These are phyloP conservation scores for Jimgerdemannia flammicorona DNA, from an alignment of 192 early-diverging fungal species.

Conservation along the genomic window DNA sequence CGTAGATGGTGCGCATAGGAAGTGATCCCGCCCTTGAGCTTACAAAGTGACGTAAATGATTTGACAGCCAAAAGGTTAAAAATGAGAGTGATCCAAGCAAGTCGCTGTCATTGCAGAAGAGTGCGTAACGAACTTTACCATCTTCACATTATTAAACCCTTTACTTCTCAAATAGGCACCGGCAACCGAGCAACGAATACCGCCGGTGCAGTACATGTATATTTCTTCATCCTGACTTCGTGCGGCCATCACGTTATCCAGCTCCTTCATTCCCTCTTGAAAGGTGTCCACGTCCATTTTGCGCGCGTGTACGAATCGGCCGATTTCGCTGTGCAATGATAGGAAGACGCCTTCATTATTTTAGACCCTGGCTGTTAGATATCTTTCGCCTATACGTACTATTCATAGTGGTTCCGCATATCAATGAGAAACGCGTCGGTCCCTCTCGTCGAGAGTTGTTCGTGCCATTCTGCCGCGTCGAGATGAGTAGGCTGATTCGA, in stretches of 20 bases:
- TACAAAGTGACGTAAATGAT: not conserved
- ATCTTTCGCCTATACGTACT: constrained; percentile 21
- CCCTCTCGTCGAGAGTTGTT: constrained; percentile 35
- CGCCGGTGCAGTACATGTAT: constrained; percentile 82
- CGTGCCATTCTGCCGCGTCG: constrained; percentile 60
- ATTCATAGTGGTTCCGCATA: constrained; percentile 80
- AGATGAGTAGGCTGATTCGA: constrained; percentile 61
- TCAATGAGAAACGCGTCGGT: constrained; percentile 53
- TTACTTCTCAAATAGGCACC: constrained; percentile 63
- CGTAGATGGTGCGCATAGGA: constrained; percentile 62
- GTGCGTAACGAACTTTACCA: constrained; percentile 11
- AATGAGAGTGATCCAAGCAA: not conserved
- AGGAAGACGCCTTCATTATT: too few species aligned
- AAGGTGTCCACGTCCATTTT: constrained; percentile 72
- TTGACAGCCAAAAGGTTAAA: not conserved
- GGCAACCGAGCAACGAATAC: constrained; percentile 72
- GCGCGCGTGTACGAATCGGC: constrained; percentile 61
- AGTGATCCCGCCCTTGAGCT: constrained; percentile 68
- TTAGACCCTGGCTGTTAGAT: too few species aligned
- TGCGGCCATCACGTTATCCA: constrained; percentile 49
- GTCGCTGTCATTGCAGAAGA: too few species aligned
- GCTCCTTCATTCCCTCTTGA: constrained; percentile 56
- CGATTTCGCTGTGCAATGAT: constrained; percentile 49
- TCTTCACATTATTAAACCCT: constrained; percentile 63
- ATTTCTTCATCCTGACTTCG: constrained; percentile 52